Evolutionary conservation across 2,329 filamentous ascomycete genomes (phyloP).

Genomic region (Fusarium algeriense): DNA sequence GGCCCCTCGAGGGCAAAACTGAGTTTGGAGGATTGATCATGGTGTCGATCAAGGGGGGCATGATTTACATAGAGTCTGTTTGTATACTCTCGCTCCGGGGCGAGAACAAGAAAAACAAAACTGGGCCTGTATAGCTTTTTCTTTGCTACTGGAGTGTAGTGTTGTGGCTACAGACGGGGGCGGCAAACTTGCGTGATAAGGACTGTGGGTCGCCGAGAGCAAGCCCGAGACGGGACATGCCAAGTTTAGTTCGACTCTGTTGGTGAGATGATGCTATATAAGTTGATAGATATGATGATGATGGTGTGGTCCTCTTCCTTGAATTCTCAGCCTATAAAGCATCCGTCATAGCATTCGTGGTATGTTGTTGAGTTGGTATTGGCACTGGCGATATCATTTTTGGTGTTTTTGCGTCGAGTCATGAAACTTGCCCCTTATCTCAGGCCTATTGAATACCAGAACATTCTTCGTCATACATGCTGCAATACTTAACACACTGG

Average conservation of each 20-base stretch:
- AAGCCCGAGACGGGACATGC: conserved; percentile 45
- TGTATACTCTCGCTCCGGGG: conserved; percentile 32
- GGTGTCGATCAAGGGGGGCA: conserved; percentile 32
- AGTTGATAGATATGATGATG: conserved; percentile 26
- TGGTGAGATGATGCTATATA: conserved; percentile 22
- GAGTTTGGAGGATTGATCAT: conserved; percentile 40
- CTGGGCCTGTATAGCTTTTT: conserved; percentile 42
- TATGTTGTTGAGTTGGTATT: conserved; percentile 17
- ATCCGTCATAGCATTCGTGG: conserved; percentile 20
- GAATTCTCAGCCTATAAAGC: conserved; percentile 1
- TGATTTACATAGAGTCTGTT: conserved; percentile 30
- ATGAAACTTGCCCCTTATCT: conserved; percentile 7
- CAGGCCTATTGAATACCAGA: neutral
- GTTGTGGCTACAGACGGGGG: conserved; percentile 31
- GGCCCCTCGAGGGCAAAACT: conserved; percentile 33
- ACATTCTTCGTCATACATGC: conserved; percentile 1
- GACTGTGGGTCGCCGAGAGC: conserved; percentile 49
- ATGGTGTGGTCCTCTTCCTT: conserved; percentile 27
- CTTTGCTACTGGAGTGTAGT: neutral
- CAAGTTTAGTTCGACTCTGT: conserved; percentile 25
- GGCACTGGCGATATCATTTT: conserved; percentile 28
- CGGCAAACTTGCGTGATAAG: conserved; percentile 44
- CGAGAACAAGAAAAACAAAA: conserved; percentile 46
- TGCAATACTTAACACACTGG: neutral
- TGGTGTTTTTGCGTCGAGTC: conserved; percentile 34